Evolutionary conservation across 495 filamentous ascomycete species (phyloP).

Genomic region (Lophium mytilinum): DNA sequence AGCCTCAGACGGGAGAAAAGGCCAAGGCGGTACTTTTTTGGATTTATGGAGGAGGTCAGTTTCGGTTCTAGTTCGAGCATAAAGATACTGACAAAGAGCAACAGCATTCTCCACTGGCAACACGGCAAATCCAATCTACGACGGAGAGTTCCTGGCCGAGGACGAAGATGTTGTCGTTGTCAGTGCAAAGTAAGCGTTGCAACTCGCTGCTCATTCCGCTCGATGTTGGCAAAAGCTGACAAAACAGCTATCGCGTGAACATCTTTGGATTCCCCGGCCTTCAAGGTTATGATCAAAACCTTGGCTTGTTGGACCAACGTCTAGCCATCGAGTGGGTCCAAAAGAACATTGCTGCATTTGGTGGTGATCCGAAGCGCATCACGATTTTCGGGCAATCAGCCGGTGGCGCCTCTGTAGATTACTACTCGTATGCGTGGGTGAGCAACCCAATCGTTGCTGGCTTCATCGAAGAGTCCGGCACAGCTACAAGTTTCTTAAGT

Average conservation of each 20-base stretch:
- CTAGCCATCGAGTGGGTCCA: conserved; percentile 32
- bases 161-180: conserved; percentile 24
- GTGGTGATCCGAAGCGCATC: conserved; percentile 34
- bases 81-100: background rate
- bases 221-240: background rate
- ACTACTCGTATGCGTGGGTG: background rate
- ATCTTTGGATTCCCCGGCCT: conserved; percentile 1
- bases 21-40: conserved; percentile 31
- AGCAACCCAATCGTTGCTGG: background rate
- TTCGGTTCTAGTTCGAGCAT: background rate
- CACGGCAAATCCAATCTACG: conserved; percentile 14
- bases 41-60: conserved; percentile 25
- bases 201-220: background rate
- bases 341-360: conserved; percentile 27
- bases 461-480: conserved; percentile 1
- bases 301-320: conserved; percentile 56
- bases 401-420: conserved; percentile 19
- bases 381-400: conserved; percentile 31
- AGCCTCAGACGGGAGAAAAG: conserved; percentile 25
- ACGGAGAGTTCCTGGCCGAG: conserved; percentile 23
- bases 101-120: background rate
- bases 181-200: background rate
- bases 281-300: conserved; percentile 14
- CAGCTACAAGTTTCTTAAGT: background rate
- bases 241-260: background rate